These are phyloP conservation scores for Ogataea salicorniae DNA, from an alignment of 805 yeast genomes.

Conservation along the genomic window DNA sequence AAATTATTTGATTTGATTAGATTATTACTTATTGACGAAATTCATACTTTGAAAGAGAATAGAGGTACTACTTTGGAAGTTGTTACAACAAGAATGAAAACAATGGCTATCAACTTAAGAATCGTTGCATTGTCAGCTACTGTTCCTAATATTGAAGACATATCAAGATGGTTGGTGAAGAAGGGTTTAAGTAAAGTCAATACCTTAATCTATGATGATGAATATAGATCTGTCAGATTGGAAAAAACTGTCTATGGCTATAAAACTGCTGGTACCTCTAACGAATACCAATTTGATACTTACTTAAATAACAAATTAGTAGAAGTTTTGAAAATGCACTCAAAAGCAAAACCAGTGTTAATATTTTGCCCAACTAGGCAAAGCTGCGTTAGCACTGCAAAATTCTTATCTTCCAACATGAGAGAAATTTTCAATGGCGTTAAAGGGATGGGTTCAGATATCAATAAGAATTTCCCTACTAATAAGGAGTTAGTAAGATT, in stretches of 20 bases:
- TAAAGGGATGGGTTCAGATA: background rate
- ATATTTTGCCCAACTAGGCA: conserved; percentile 52
- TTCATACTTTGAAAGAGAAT: conserved; percentile 40
- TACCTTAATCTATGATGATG: conserved; percentile 40
- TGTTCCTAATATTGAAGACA: conserved; percentile 45
- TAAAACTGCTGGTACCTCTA: conserved; percentile 29
- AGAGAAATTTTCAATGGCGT: background rate
- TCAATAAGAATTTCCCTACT: background rate
- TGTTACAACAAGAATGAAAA: conserved; percentile 43
- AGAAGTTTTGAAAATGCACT: conserved; percentile 35
- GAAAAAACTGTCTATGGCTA: conserved; percentile 41
- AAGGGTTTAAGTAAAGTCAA: conserved; percentile 25
- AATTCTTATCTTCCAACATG: conserved; percentile 27
- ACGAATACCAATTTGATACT: conserved; percentile 45
- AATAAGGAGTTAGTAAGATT: conserved; percentile 27
- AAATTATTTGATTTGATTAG: conserved; percentile 1
- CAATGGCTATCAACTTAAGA: conserved; percentile 32
- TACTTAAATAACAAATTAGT: conserved; percentile 36
- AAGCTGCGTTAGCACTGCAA: conserved; percentile 43
- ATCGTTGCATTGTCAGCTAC: conserved; percentile 49
- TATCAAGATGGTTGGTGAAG: conserved; percentile 38
- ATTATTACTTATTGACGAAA: conserved; percentile 57
- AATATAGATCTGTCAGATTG: conserved; percentile 41
- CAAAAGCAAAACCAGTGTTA: conserved; percentile 39
- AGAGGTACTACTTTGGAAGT: conserved; percentile 48